These are phyloP conservation scores for Dissophora ornata DNA, from an alignment of 192 early-diverging fungal genomes.

Conservation along the genomic window DNA sequence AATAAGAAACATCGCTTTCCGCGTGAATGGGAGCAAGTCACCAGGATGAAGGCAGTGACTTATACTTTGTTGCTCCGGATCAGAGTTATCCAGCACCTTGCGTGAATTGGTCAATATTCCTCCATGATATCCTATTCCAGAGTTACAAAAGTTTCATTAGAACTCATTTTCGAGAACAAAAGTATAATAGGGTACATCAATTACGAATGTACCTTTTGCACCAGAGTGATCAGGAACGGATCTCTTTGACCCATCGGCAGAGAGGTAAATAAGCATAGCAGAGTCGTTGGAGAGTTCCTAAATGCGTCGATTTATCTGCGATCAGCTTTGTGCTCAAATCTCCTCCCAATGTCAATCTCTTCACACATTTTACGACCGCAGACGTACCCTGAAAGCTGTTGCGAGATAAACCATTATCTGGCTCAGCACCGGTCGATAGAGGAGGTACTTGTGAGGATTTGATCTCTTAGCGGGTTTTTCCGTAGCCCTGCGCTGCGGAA, in stretches of 20 bases:
- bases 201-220: slow-evolving; percentile 61
- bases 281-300: slow-evolving; percentile 89
- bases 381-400: slow-evolving; percentile 86
- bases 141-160: too few species aligned
- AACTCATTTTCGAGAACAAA: too few species aligned
- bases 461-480: slow-evolving; percentile 55
- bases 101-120: slow-evolving; percentile 78
- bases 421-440: slow-evolving; percentile 91
- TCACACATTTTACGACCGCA: too few species aligned
- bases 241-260: slow-evolving; percentile 81
- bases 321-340: too few species aligned
- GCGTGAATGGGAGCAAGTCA: slow-evolving; percentile 93
- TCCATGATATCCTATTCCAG: slow-evolving; percentile 72
- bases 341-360: too few species aligned
- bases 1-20: slow-evolving; percentile 94
- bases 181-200: too few species aligned
- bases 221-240: slow-evolving; percentile 58
- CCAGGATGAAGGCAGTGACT: slow-evolving; percentile 87
- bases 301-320: not conserved
- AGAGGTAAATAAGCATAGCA: slow-evolving; percentile 89
- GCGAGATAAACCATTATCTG: slow-evolving; percentile 93
- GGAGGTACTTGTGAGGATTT: slow-evolving; percentile 89
- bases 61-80: slow-evolving; percentile 51
- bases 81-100: slow-evolving; percentile 70
- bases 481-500: slow-evolving; percentile 19